Evolutionary conservation across 2,329 filamentous ascomycete species (phyloP).

Genomic region (Ophiocordyceps camponoti-saundersi): DNA sequence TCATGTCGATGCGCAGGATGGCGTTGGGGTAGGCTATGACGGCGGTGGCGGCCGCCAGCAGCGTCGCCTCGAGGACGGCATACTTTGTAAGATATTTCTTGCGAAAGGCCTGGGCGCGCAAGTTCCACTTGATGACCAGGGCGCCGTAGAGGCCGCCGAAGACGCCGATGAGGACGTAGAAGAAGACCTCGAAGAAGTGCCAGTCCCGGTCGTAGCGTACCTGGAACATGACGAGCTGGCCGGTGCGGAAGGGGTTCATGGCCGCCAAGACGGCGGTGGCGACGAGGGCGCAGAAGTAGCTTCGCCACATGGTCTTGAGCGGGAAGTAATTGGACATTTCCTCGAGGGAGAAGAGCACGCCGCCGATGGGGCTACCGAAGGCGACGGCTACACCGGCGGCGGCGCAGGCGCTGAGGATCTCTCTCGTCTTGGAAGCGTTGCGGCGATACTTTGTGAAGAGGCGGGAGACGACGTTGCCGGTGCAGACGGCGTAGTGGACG

Average conservation of each 20-base stretch:
- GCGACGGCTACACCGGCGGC: constrained; percentile 92
- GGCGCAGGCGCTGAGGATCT: constrained; percentile 87
- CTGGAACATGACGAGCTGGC: constrained; percentile 98
- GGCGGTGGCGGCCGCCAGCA: constrained; percentile 70
- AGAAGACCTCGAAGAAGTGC: constrained; percentile 94
- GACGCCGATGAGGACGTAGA: constrained; percentile 79
- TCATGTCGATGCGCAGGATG: constrained; percentile 95
- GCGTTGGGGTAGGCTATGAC: constrained; percentile 94
- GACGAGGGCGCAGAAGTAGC: constrained; percentile 93
- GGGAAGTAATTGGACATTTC: constrained; percentile 97
- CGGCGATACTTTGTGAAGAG: constrained; percentile 83
- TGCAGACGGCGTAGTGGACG: constrained; percentile 97
- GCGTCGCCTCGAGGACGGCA: constrained; percentile 69
- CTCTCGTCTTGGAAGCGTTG: constrained; percentile 85
- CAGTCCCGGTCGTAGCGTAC: constrained; percentile 89
- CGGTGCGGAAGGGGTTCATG: constrained; percentile 95
- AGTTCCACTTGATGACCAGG: constrained; percentile 95
- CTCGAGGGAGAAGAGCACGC: constrained; percentile 89
- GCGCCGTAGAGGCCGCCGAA: constrained; percentile 93
- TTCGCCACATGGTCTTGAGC: constrained; percentile 92
- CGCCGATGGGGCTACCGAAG: constrained; percentile 93
- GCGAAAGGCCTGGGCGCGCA: constrained; percentile 77
- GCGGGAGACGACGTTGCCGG: constrained; percentile 86
- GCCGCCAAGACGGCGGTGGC: constrained; percentile 82
- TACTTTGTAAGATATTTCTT: constrained; percentile 81